A percentile compares a stretch with the other conserved stretches of the same genome.
Evolutionary conservation across 2,329 filamentous ascomycete genomes (phyloP).

Genomic region (Cladosporium austrohemisphaericum): DNA sequence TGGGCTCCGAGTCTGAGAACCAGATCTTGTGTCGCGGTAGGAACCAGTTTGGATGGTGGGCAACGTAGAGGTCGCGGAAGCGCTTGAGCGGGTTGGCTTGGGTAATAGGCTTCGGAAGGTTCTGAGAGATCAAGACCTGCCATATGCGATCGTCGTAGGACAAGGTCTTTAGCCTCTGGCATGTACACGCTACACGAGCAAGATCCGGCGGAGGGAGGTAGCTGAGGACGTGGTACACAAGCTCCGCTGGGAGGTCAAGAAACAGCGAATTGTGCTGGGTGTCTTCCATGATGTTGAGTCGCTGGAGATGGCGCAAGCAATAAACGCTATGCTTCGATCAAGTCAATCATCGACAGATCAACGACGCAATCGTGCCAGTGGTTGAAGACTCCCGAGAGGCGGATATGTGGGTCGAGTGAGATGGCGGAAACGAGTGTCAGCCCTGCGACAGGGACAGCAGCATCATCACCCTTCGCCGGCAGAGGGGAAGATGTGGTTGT

Average conservation of each 20-base stretch:
- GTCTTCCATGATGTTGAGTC: constrained; percentile 8
- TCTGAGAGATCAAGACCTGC: constrained; percentile 64
- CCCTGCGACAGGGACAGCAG: neutral
- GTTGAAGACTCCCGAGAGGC: neutral
- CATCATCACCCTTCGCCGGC: constrained; percentile 1
- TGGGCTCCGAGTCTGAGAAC: constrained; percentile 73
- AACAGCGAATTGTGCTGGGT: constrained; percentile 31
- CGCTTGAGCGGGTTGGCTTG: constrained; percentile 56
- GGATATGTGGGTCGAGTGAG: constrained; percentile 3
- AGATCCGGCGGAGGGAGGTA: constrained; percentile 65
- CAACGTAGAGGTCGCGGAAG: constrained; percentile 68
- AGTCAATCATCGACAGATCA: constrained; percentile 1
- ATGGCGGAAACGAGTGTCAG: constrained; percentile 11
- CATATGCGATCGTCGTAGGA: constrained; percentile 67
- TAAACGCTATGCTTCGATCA: neutral
- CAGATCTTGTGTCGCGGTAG: constrained; percentile 75
- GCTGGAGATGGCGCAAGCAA: neutral
- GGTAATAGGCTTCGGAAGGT: constrained; percentile 58
- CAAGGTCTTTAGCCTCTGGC: constrained; percentile 55
- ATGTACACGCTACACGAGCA: constrained; percentile 56
- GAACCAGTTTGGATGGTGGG: constrained; percentile 82
- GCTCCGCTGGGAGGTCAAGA: constrained; percentile 65
- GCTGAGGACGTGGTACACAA: constrained; percentile 68
- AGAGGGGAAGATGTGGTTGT: no score
- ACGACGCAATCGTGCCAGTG: neutral